Evolutionary conservation across 2,329 filamentous ascomycete genomes (phyloP).

Genomic region (Penicillium sp.): DNA sequence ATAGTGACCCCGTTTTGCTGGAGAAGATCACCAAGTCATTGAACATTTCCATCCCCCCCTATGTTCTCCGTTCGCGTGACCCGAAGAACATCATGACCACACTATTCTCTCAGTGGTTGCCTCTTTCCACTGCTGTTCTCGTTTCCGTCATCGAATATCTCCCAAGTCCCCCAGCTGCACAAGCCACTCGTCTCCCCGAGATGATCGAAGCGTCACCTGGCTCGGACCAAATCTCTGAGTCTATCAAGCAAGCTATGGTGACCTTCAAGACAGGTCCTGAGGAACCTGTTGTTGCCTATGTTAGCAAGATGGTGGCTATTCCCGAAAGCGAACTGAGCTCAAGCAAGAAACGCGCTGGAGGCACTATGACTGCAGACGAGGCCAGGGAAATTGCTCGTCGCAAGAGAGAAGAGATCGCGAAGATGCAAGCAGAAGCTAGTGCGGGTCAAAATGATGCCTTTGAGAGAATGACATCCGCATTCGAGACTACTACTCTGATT

Average conservation of each 20-base stretch:
- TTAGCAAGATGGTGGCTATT: slow-evolving; percentile 97
- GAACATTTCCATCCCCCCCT: slow-evolving; percentile 80
- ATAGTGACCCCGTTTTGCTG: slow-evolving; percentile 74
- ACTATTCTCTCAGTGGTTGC: slow-evolving; percentile 88
- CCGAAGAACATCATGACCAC: slow-evolving; percentile 82
- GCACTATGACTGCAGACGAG: slow-evolving; percentile 81
- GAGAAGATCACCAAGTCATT: slow-evolving; percentile 97
- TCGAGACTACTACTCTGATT: slow-evolving; percentile 65
- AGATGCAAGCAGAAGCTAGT: slow-evolving; percentile 69
- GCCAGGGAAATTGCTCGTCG: slow-evolving; percentile 84
- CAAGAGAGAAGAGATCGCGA: slow-evolving; percentile 87
- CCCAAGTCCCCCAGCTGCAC: slow-evolving; percentile 80
- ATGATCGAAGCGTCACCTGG: slow-evolving; percentile 83
- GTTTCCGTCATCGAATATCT: slow-evolving; percentile 94
- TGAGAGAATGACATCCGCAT: slow-evolving; percentile 63
- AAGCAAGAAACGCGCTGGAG: slow-evolving; percentile 75
- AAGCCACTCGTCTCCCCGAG: slow-evolving; percentile 78
- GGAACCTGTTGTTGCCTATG: slow-evolving; percentile 87
- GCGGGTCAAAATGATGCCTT: slow-evolving; percentile 55
- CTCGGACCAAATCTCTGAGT: slow-evolving; percentile 69
- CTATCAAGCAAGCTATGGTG: slow-evolving; percentile 79
- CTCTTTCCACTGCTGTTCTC: slow-evolving; percentile 86
- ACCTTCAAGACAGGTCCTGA: slow-evolving; percentile 73
- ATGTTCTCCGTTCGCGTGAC: slow-evolving; percentile 83
- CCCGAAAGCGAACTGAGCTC: slow-evolving; percentile 90